These are phyloP conservation scores for Trifolium pratense DNA, from an alignment of 306 rosid genomes.

Conservation along the genomic window DNA sequence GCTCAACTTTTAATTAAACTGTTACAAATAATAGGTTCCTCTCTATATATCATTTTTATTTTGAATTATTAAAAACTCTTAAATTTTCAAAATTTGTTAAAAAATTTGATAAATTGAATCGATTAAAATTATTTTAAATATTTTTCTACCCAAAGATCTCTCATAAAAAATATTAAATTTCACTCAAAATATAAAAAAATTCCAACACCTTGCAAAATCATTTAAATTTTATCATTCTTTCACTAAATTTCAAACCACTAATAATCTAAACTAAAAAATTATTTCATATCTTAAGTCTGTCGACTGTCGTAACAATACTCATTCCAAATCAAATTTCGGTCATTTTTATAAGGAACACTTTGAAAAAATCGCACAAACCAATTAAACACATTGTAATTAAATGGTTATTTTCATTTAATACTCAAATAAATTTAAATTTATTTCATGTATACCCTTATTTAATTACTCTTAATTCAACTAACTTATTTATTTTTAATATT, in stretches of 20 bases:
- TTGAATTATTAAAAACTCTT: background rate
- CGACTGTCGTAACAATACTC: background rate
- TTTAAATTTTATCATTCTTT: too few relatives aligned
- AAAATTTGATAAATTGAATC: background rate
- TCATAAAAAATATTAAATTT: background rate
- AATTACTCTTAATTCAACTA: too few relatives aligned
- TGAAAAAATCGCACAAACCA: too few relatives aligned
- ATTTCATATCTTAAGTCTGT: background rate
- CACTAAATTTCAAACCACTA: background rate
- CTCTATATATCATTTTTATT: background rate
- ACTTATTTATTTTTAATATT: too few relatives aligned
- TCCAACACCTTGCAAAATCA: too few relatives aligned
- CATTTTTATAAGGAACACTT: too few relatives aligned
- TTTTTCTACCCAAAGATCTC: background rate
- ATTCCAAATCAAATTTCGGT: slow-evolving; percentile 5
- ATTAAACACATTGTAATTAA: too few relatives aligned
- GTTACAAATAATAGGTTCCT: background rate
- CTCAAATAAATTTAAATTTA: too few relatives aligned
- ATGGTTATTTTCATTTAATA: too few relatives aligned
- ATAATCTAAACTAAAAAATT: too few relatives aligned
- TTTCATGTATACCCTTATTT: too few relatives aligned
- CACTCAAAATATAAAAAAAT: background rate
- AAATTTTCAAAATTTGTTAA: background rate
- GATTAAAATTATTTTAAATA: background rate
- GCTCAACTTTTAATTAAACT: background rate